Percentiles rank a stretch among this genome's conserved stretches.
Conservation (phyloP, 805 yeast genomes). For the Yarrowia sp. region DNA sequence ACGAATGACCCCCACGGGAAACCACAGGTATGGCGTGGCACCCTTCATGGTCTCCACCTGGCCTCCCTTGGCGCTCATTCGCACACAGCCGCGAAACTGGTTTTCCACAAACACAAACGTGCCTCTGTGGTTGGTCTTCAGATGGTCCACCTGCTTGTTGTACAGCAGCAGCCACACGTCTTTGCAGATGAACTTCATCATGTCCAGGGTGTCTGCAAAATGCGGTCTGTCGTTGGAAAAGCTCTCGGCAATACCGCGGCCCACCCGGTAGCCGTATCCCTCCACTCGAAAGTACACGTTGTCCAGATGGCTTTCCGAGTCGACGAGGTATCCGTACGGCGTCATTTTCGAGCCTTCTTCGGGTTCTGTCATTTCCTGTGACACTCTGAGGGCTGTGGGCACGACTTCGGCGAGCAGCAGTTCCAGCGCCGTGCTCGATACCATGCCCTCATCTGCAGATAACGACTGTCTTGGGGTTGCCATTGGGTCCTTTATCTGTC, state of each 20-base stretch:
- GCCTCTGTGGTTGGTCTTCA: conserved; percentile 87
- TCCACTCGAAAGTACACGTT: conserved; percentile 62
- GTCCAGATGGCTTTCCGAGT: conserved; percentile 37
- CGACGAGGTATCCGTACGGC: conserved; percentile 28
- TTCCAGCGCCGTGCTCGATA: conserved; percentile 44
- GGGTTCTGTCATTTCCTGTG: conserved; percentile 44
- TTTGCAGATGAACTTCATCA: conserved; percentile 88
- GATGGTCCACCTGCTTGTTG: conserved; percentile 84
- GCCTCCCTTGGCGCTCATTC: conserved; percentile 43
- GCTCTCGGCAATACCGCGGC: conserved; percentile 54
- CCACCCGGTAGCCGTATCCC: conserved; percentile 66
- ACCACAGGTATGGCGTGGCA: conserved; percentile 54
- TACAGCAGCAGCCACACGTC: conserved; percentile 83
- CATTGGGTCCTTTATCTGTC: no score
- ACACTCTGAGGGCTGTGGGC: conserved; percentile 65
- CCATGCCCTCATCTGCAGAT: conserved; percentile 27
- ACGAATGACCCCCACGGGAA: conserved; percentile 71
- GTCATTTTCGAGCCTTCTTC: conserved; percentile 23
- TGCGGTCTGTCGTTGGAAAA: conserved; percentile 40
- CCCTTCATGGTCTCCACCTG: conserved; percentile 36
- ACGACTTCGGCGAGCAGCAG: conserved; percentile 71
- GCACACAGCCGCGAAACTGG: conserved; percentile 51
- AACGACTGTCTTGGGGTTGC: conserved; percentile 3
- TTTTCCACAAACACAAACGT: conserved; percentile 76
- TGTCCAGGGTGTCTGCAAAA: conserved; percentile 58